Evolutionary conservation across 768 basidiomycete species (phyloP), one percentile per base, ranked within the genome.

Genomic region (Dictyophora rubrovolvata): DNA sequence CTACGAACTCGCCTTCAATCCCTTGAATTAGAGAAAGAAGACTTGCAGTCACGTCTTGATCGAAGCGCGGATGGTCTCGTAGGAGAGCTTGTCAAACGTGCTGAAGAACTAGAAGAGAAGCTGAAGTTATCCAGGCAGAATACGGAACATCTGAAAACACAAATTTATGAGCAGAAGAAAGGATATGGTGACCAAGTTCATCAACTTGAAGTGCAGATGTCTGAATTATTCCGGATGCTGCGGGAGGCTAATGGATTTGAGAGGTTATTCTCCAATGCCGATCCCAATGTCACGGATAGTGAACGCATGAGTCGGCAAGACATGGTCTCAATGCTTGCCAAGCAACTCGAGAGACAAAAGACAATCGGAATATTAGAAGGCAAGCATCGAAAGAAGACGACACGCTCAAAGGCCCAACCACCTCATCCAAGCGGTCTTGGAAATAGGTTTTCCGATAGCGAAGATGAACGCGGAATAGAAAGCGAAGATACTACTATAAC

Each of bases 181-280:
- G 83, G 80, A 14, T 93, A 93, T 67, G 89, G 94, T 67, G 89
- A 92, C 59, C 83, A 83, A 64, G 91, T 97, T 59, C 77, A 82
- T 3, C 89, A 95, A 69, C 83, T 95, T 14, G 93, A 96, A 67
- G 80, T 86, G 12, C 90, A 96, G 74, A 94, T 95, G 61, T 82
- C 89, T 78, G 93, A 96, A 68, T 72, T 97, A 17, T 98, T 94
- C 75, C 79, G 87, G 64, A 95, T 96, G 92, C 76, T 98, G 56
- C 89, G 84, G 68, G 89, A 95, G 66, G 84, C 87, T 16, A 83
- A 80, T 58, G 86, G 87, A 14, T 80, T 91, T 37, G 87, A 89
- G 58, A 80, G 79, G 61, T 82, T 93, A 60, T 72, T 89, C 18
- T 88, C 71, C 33, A 33, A 21, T 48, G 46, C 28, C 9, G 47